Evolutionary conservation across 1,139 yeast species (phyloP).

Genomic region (Wickerhamomyces sp.): DNA sequence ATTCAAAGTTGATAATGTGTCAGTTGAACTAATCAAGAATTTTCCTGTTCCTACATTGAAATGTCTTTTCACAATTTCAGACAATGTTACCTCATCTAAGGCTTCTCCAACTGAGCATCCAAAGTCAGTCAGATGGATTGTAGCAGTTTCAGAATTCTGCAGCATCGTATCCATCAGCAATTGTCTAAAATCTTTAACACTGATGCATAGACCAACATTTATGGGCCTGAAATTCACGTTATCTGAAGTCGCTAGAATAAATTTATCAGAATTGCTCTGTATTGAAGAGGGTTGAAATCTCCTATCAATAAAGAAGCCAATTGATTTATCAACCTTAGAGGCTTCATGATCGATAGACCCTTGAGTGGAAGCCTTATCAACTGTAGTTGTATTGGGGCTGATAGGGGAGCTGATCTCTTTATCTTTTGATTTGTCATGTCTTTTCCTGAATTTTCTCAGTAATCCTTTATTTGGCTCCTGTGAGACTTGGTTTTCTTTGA

Average conservation of each 20-base stretch:
- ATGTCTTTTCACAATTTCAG: slow-evolving; percentile 32
- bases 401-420: slow-evolving; percentile 12
- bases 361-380: slow-evolving; percentile 2
- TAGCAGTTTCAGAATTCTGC: slow-evolving; percentile 38
- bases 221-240: slow-evolving; percentile 50
- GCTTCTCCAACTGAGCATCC: slow-evolving; percentile 60
- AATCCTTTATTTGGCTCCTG: slow-evolving; percentile 22
- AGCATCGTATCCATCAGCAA: slow-evolving; percentile 37
- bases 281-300: slow-evolving; percentile 32
- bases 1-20: slow-evolving; percentile 16
- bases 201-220: slow-evolving; percentile 31
- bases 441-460: slow-evolving; percentile 24
- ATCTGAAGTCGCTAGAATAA: slow-evolving; percentile 57
- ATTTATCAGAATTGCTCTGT: slow-evolving; percentile 24
- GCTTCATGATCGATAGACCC: slow-evolving; percentile 3
- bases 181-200: slow-evolving; percentile 34
- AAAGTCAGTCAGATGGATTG: slow-evolving; percentile 70
- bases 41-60: slow-evolving; percentile 37
- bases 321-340: slow-evolving; percentile 3
- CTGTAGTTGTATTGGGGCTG: slow-evolving; percentile 11
- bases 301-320: slow-evolving; percentile 24
- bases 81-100: slow-evolving; percentile 47
- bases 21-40: slow-evolving; percentile 39
- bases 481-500: slow-evolving; percentile 3
- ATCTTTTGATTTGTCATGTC: slow-evolving; percentile 9